A percentile compares a stretch with the other conserved stretches of the same genome.
These are phyloP conservation scores for Irpex sp. DNA, from an alignment of 1,284 basidiomycete genomes.

Conservation along the genomic window DNA sequence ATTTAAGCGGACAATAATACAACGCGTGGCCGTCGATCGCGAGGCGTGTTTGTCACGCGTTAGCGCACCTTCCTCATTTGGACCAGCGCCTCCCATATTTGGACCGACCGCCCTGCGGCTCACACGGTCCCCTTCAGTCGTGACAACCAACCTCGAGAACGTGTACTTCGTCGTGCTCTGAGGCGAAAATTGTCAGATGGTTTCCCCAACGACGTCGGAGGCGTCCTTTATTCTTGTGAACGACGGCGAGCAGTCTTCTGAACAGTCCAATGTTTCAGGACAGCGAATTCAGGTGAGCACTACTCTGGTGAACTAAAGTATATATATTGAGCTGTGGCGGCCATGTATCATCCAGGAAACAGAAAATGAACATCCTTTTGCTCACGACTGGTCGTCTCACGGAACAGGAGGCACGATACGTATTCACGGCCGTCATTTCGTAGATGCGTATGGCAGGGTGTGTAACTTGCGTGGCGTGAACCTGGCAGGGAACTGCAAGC, in stretches of 20 bases:
- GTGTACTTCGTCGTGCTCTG: not conserved
- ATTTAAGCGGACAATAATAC: too few species aligned
- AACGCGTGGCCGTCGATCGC: not conserved
- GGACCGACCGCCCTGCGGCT: not conserved
- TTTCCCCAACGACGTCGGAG: conserved; percentile 9
- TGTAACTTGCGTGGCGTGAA: conserved; percentile 81
- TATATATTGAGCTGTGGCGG: not conserved
- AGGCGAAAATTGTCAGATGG: not conserved
- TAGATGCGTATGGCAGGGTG: conserved; percentile 75
- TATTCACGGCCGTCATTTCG: conserved; percentile 68
- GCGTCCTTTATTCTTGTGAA: conserved; percentile 9
- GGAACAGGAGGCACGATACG: conserved; percentile 57
- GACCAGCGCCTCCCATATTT: not conserved
- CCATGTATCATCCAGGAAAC: not conserved
- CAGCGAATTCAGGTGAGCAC: not conserved
- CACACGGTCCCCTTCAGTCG: not conserved
- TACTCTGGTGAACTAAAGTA: not conserved
- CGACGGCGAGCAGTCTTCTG: conserved; percentile 1
- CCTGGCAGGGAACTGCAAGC: conserved; percentile 77
- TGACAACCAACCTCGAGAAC: not conserved
- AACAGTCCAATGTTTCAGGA: not conserved
- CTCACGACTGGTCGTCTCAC: conserved; percentile 67
- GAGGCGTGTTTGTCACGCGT: not conserved
- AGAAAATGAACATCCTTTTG: conserved; percentile 38
- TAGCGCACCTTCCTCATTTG: not conserved